These are phyloP conservation scores for Pseudozyma sp. DNA, from an alignment of 1,284 basidiomycete genomes.

Conservation along the genomic window DNA sequence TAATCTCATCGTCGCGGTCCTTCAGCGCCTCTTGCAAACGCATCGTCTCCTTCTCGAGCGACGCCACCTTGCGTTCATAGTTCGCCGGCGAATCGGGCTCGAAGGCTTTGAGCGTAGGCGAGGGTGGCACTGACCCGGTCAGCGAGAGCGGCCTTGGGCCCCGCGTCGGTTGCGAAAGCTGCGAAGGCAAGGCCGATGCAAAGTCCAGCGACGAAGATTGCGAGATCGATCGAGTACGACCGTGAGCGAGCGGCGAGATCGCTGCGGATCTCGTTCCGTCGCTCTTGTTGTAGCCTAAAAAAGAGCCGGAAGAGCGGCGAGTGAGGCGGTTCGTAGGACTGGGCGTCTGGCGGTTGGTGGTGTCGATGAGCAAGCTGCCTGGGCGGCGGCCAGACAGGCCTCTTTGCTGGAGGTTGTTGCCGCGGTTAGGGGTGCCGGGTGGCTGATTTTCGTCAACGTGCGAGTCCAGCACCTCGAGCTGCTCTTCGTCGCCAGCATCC, in stretches of 20 bases:
- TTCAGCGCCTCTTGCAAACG: slow-evolving; percentile 57
- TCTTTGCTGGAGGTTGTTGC: slow-evolving; percentile 19
- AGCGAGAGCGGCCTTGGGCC: slow-evolving; percentile 56
- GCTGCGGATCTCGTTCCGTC: slow-evolving; percentile 40
- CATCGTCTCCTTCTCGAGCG: slow-evolving; percentile 59
- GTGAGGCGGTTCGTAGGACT: slow-evolving; percentile 35
- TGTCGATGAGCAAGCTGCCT: slow-evolving; percentile 54
- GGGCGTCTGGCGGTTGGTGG: slow-evolving; percentile 43
- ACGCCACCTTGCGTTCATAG: slow-evolving; percentile 60
- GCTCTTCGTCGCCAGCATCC: slow-evolving; percentile 45
- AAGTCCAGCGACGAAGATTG: slow-evolving; percentile 61
- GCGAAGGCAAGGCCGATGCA: slow-evolving; percentile 39
- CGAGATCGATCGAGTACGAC: slow-evolving; percentile 58
- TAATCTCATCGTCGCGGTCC: slow-evolving; percentile 62
- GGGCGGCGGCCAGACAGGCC: slow-evolving; percentile 38
- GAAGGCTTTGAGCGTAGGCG: slow-evolving; percentile 51
- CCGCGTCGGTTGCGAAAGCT: slow-evolving; percentile 23
- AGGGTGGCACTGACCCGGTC: slow-evolving; percentile 53
- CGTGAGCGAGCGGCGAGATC: slow-evolving; percentile 38
- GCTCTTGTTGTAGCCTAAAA: slow-evolving; percentile 64
- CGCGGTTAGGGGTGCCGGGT: slow-evolving; percentile 18
- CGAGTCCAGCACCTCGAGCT: slow-evolving; percentile 55
- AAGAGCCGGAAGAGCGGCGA: slow-evolving; percentile 59
- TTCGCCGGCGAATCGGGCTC: slow-evolving; percentile 52
- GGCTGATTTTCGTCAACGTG: slow-evolving; percentile 35